phyloP scores from a whole-genome alignment of 257 asterid species.

The Leptodermis oblonga region DNA sequence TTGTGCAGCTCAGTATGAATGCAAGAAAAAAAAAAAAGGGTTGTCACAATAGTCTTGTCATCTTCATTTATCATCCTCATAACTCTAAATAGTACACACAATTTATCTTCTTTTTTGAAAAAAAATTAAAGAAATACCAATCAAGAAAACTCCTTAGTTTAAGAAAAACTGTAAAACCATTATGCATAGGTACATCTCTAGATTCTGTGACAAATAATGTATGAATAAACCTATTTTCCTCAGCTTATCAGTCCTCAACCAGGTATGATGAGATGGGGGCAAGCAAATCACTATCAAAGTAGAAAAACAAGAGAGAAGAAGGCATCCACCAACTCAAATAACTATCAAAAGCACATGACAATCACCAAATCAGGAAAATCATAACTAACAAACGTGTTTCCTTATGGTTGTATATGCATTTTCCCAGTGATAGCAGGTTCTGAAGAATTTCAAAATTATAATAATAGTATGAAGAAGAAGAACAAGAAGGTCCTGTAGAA shows the following conservation, averaged over 20 bases:
- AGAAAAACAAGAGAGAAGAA: background rate
- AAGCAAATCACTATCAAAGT: background rate
- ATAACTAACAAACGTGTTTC: background rate
- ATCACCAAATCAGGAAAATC: background rate
- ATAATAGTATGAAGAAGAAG: too few relatives aligned
- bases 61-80: too few relatives aligned
- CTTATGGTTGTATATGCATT: background rate
- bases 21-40: too few relatives aligned
- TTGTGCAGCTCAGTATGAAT: too few relatives aligned
- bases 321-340: background rate
- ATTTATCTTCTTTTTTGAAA: too few relatives aligned
- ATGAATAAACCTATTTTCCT: background rate
- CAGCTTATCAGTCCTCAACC: background rate
- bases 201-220: background rate
- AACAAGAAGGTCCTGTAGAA: background rate
- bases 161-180: too few relatives aligned
- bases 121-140: too few relatives aligned
- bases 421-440: background rate
- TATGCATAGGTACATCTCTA: background rate
- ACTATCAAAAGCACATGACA: background rate
- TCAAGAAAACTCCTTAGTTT: too few relatives aligned
- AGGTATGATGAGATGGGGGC: background rate
- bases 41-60: too few relatives aligned
- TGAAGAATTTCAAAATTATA: background rate
- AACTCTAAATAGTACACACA: too few relatives aligned